Evolutionary conservation across 2,329 filamentous ascomycete genomes (phyloP), one percentile per base, ranked within the genome.

Genomic region (Monosporascus sp.): DNA sequence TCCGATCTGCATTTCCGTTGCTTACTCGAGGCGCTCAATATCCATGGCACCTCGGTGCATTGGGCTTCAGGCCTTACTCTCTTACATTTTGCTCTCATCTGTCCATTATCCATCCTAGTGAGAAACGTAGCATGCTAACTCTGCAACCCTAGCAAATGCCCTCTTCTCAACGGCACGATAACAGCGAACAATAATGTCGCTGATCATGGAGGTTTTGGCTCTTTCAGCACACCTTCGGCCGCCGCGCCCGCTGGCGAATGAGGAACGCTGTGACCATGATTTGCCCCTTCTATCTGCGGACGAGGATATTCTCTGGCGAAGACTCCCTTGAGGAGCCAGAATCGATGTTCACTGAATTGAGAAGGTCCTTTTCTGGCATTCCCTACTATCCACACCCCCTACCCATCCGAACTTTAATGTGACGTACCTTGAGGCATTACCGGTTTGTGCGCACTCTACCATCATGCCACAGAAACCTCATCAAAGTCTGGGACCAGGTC

Each of bases 131-230:
- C 51, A 48, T 58, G 62, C 68, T 70, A 65, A 70, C 63, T 47
- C 55, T 51, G 56, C 53, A 24, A 54, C 55, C 52, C 53, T 53
- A 67, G 61, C 56, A 68, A 79, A 91, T 95, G 90, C 69, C 90
- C 90, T 48, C 78, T 94, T 69, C 85, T 95, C 57, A 95, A 95
- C 68, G 90, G 91, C 50, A 89, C 88, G 35, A 88, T 88, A 76
- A 87, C 88, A 59, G 73, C 75, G 40, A 79, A 81, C 60, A 79
- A 79, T 57, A 74, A 75, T 53, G 72, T 74, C n/a, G 73, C 74
- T 38, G 81, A 84, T 57, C 77, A 83, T 56, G 78, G 80, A 51
- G 79, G 80, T 7, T 85, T 85, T 68, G 81, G 81, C 54, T 78
- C 79, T 51, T 80, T 79, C 67, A 74, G 72, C 49, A 73, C 74